Base-by-base conservation (phyloP, 1,284 basidiomycete genomes). In the Golubevia pallescens region DNA sequence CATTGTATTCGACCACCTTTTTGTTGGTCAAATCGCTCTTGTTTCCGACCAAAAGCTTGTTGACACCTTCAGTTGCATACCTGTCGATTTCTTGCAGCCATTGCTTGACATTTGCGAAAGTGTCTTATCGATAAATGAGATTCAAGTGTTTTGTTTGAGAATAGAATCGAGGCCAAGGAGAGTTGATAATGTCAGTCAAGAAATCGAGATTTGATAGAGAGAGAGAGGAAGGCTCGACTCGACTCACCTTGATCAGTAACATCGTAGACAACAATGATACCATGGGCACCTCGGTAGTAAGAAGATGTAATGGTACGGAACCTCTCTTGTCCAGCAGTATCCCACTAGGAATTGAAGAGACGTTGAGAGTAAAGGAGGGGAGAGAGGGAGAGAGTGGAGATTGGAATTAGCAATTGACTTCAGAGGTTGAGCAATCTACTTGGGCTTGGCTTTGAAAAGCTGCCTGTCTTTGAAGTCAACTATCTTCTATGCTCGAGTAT, bases 71-170 rank as follows among this genome's bases (percentile, higher is more conserved):
- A 60, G 94, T 95, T 68, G 97, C 97, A 87, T 99, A 98, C 82
- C 96, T 92, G 88, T 99, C 97, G 82, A 99, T 99, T 88, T 99
- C 96, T 86, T 97, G 95, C 67, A 99, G 90, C 97, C 97, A 99
- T 86, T 97, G 95, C 89, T 99, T 99, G 86, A 99, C 97, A 83
- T 99, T 97, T 81, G 92, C 92, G 88, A 97, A 98, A 16, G 95
- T 95, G 83, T 98, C 95, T 95, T n/a, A n/a, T n/a, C n/a, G 69
- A 13, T 14, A n/a, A 34, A 23, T 13, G 19, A 32, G 10, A 59
- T 51, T 14, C 21, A 54, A 20, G 53, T 19, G 53, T 54, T 19
- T 20, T 23, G n/a, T 24, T 28, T 8, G 23, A 21, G 14, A 21
- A 19, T 60, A 16, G 21, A 4, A 19, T 24, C 24, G 3, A 58